These are phyloP conservation scores for Cladochytrium replicatum DNA, from an alignment of 192 early-diverging fungal genomes.

Conservation along the genomic window DNA sequence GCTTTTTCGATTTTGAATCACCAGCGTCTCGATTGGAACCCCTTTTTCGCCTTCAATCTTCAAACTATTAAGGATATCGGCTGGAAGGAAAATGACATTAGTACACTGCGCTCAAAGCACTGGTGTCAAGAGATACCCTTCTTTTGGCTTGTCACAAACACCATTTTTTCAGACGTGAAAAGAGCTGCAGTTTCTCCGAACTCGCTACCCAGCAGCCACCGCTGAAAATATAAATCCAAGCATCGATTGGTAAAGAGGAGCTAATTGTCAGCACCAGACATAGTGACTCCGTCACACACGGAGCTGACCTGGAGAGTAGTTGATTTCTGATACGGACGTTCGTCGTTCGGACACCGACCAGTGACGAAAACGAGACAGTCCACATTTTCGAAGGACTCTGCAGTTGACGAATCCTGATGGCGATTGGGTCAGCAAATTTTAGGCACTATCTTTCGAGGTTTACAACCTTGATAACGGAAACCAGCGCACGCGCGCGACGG, in stretches of 20 bases:
- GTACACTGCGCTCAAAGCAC: background rate
- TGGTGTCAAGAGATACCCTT: constrained; percentile 48
- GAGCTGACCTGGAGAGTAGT: constrained; percentile 41
- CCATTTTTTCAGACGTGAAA: constrained; percentile 62
- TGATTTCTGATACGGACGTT: constrained; percentile 63
- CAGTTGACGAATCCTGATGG: too few species aligned
- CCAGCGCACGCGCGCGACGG: too few species aligned
- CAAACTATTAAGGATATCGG: constrained; percentile 65
- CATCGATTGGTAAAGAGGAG: background rate
- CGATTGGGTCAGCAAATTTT: too few species aligned
- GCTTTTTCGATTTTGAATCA: too few species aligned
- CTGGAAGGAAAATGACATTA: constrained; percentile 27
- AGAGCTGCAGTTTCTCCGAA: constrained; percentile 78
- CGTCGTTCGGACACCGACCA: constrained; percentile 53
- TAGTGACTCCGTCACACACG: constrained; percentile 8
- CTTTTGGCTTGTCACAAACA: constrained; percentile 68
- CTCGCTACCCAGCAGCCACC: constrained; percentile 90
- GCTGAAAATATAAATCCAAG: constrained; percentile 34
- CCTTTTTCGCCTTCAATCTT: constrained; percentile 72
- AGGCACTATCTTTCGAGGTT: too few species aligned
- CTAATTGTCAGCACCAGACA: background rate
- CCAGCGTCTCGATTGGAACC: too few species aligned
- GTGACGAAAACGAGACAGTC: constrained; percentile 54
- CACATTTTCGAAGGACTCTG: constrained; percentile 31
- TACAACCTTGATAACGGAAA: too few species aligned